Percentiles rank a stretch among this genome's conserved stretches.
Conservation (phyloP, 768 basidiomycete genomes). For the Pulveroboletus sp. region DNA sequence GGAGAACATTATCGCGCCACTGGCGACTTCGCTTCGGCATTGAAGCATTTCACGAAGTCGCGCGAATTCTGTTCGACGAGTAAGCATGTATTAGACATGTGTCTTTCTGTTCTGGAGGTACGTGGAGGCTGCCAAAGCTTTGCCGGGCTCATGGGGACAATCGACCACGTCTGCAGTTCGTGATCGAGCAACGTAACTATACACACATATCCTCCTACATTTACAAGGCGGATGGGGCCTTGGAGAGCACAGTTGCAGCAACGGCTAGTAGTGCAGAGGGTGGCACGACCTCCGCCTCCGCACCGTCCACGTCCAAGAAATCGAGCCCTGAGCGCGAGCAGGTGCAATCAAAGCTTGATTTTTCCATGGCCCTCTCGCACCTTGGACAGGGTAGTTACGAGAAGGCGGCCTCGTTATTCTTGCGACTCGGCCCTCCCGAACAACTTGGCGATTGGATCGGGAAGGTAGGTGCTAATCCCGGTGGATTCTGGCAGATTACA, state of each 20-base stretch:
- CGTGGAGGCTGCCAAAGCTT: slow-evolving; percentile 3
- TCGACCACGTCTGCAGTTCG: slow-evolving; percentile 44
- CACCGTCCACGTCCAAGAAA: slow-evolving; percentile 36
- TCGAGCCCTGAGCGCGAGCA: slow-evolving; percentile 53
- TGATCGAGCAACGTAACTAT: slow-evolving; percentile 84
- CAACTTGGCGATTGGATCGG: slow-evolving; percentile 77
- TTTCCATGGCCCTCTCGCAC: slow-evolving; percentile 73
- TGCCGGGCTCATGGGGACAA: not conserved
- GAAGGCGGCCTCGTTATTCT: slow-evolving; percentile 71
- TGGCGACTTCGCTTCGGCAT: slow-evolving; percentile 65
- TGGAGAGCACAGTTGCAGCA: slow-evolving; percentile 53
- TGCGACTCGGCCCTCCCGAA: slow-evolving; percentile 60
- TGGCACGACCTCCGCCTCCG: slow-evolving; percentile 2
- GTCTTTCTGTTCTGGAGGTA: slow-evolving; percentile 77
- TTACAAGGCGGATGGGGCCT: slow-evolving; percentile 90
- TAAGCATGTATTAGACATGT: slow-evolving; percentile 92
- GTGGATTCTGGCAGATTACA: not conserved
- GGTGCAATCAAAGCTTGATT: slow-evolving; percentile 73
- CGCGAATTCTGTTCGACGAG: slow-evolving; percentile 90
- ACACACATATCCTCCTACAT: slow-evolving; percentile 87
- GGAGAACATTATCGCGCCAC: slow-evolving; percentile 70
- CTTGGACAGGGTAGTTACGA: slow-evolving; percentile 72
- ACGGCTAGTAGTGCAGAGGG: slow-evolving; percentile 29
- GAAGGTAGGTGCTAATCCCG: slow-evolving; percentile 41
- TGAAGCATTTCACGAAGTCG: slow-evolving; percentile 85